A percentile compares a stretch with the other conserved stretches of the same genome.
Conservation (phyloP, 176 grass and related monocot genomes). For the Metroxylon sagu region DNA sequence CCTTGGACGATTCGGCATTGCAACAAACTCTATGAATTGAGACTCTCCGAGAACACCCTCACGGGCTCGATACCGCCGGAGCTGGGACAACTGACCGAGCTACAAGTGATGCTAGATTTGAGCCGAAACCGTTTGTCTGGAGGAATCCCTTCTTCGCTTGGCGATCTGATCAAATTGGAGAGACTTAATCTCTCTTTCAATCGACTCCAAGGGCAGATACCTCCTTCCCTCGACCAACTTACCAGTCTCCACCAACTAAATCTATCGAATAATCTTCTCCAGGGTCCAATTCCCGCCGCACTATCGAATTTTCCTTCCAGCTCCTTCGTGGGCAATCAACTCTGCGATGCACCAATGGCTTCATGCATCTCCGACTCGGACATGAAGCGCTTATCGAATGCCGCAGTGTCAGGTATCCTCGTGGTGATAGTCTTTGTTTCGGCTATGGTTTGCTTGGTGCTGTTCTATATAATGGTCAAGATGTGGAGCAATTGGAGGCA, state of each 20-base stretch:
- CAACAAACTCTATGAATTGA: conserved; percentile 79
- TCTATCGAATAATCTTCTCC: conserved; percentile 60
- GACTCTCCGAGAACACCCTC: conserved; percentile 65
- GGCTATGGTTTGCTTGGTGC: conserved; percentile 43
- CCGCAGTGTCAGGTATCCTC: conserved; percentile 48
- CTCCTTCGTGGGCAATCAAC: conserved; percentile 51
- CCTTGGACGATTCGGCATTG: conserved; percentile 49
- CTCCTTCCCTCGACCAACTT: conserved; percentile 47
- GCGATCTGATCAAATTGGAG: conserved; percentile 80
- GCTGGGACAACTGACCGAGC: conserved; percentile 60
- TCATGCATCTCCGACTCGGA: conserved; percentile 13
- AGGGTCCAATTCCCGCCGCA: conserved; percentile 32
- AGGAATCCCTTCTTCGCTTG: conserved; percentile 53
- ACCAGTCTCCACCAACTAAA: conserved; percentile 71
- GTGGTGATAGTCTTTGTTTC: conserved; percentile 57
- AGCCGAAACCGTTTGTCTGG: conserved; percentile 59
- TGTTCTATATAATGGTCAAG: conserved; percentile 69
- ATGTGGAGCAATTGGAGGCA: conserved; percentile 93
- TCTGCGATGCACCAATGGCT: conserved; percentile 53
- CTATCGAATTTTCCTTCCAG: conserved; percentile 51
- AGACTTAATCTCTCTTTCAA: conserved; percentile 80
- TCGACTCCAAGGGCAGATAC: conserved; percentile 45
- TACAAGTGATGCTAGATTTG: conserved; percentile 83
- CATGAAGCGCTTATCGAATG: conserved; percentile 22
- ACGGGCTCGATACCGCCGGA: conserved; percentile 54